Evolutionary conservation across 257 asterid species (phyloP).

Genomic region (Gynochthodes officinalis): DNA sequence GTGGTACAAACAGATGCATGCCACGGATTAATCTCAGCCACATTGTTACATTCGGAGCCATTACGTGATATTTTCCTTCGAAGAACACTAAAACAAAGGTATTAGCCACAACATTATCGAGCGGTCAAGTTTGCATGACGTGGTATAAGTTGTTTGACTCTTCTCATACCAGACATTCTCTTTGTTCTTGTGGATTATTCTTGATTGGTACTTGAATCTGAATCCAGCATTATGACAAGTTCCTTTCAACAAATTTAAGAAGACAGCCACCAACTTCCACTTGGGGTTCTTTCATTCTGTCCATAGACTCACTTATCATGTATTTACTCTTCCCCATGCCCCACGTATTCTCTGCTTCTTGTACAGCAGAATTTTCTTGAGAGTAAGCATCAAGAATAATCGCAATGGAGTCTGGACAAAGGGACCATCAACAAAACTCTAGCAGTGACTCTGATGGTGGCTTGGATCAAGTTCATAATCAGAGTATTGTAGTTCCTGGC

Average conservation of each 20-base stretch:
- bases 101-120: slow-evolving; percentile 26
- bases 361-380: slow-evolving; percentile 13
- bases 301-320: slow-evolving; percentile 53
- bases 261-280: slow-evolving; percentile 34
- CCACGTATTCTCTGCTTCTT: slow-evolving; percentile 23
- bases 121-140: slow-evolving; percentile 23
- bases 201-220: slow-evolving; percentile 8
- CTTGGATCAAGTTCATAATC: slow-evolving; percentile 21
- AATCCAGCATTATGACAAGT: slow-evolving; percentile 9
- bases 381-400: slow-evolving; percentile 14
- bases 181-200: slow-evolving; percentile 13
- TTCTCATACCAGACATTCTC: slow-evolving; percentile 36
- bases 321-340: slow-evolving; percentile 17
- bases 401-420: slow-evolving; percentile 28
- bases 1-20: too few relatives aligned
- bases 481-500: slow-evolving; percentile 37
- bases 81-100: not conserved
- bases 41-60: too few relatives aligned
- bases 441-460: slow-evolving; percentile 31
- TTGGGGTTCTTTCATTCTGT: too few relatives aligned
- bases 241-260: slow-evolving; percentile 17
- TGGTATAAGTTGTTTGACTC: slow-evolving; percentile 29
- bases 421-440: slow-evolving; percentile 28
- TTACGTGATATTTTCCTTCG: not conserved
- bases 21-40: not conserved